Base-by-base conservation (phyloP, 257 asterid genomes). In the Scutellaria minor region DNA sequence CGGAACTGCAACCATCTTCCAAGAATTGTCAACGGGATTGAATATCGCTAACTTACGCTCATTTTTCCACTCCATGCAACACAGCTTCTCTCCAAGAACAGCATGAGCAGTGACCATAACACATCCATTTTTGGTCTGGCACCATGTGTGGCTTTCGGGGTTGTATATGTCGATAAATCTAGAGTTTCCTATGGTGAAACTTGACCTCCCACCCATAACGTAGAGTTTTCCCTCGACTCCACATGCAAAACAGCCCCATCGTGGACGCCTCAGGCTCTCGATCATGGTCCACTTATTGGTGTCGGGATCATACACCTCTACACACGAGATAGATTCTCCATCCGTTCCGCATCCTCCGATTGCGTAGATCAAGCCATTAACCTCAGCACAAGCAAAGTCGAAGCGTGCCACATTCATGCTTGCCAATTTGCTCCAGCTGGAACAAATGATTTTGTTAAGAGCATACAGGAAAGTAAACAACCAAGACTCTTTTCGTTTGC, bases 81-180 rank as follows among this genome's bases (percentile, higher is more conserved):
- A 90, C n/a, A 93, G 78, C 77, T 88, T 86, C 55, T 85, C 79
- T 9, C 85, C 97, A 15, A 90, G 78, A 35, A 83, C 92, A 0
- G 97, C 96, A 39, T 90, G 93, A 20, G 96, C 84, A 2, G 89
- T 89, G 2, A 90, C 96, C 97, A 93, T 93, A n/a, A 86, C 96
- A 66, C 97, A 93, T 0, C 97, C 96, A 9, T 89, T 93, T 71
- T 89, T 90, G 85, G 79, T 86, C 79, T 85, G 92, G 41, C 68
- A 18, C 98, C 98, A 93, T 0, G 76, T 64, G 67, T 76, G 82
- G 15, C 48, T 66, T 15, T 84, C 85, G 0, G 96, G 88, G 77
- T 55, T 73, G 58, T 93, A 93, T 15, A 93, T 81, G 2, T 93
- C 98, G 5, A 90, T 79, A 12, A 78, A 79, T 81, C 86, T 84